Conservation (phyloP, 2,329 filamentous ascomycete genomes). For the Delphinella strobiligena region DNA sequence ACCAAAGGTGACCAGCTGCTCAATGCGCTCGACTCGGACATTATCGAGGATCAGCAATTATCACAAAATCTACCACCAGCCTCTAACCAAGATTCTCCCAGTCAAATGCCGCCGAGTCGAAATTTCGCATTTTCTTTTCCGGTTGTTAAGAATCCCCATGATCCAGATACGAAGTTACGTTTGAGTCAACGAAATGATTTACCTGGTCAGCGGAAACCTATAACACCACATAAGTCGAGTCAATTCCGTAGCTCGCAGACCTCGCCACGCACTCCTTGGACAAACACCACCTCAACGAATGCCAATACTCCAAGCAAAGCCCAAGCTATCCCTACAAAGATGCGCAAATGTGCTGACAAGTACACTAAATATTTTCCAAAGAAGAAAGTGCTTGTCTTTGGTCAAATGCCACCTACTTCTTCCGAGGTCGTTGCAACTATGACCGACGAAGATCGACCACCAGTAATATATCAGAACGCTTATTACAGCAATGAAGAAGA, state of each 20-base stretch:
- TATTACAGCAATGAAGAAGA: constrained; percentile 78
- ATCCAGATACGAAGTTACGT: constrained; percentile 49
- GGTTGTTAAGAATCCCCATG: constrained; percentile 64
- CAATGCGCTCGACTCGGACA: constrained; percentile 1
- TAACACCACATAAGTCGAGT: constrained; percentile 18
- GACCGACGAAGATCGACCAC: constrained; percentile 44
- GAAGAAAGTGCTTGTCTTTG: constrained; percentile 22
- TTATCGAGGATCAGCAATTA: background rate
- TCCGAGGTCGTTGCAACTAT: constrained; percentile 45
- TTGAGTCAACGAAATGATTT: constrained; percentile 50
- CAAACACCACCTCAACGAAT: constrained; percentile 18
- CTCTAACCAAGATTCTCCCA: constrained; percentile 15
- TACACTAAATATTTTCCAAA: constrained; percentile 4
- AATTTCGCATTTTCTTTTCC: constrained; percentile 46
- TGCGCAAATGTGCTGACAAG: background rate
- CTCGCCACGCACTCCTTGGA: constrained; percentile 20
- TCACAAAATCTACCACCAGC: constrained; percentile 10
- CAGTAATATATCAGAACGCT: constrained; percentile 70
- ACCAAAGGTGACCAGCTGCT: constrained; percentile 6
- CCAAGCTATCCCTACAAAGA: background rate
- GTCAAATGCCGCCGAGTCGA: constrained; percentile 6
- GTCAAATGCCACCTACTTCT: constrained; percentile 27
- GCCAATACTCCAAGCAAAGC: constrained; percentile 5
- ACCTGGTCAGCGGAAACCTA: constrained; percentile 35
- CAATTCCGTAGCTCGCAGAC: background rate